These are phyloP conservation scores for Alternaria hordeiaustralica DNA, from an alignment of 2,329 filamentous ascomycete genomes.

Conservation along the genomic window DNA sequence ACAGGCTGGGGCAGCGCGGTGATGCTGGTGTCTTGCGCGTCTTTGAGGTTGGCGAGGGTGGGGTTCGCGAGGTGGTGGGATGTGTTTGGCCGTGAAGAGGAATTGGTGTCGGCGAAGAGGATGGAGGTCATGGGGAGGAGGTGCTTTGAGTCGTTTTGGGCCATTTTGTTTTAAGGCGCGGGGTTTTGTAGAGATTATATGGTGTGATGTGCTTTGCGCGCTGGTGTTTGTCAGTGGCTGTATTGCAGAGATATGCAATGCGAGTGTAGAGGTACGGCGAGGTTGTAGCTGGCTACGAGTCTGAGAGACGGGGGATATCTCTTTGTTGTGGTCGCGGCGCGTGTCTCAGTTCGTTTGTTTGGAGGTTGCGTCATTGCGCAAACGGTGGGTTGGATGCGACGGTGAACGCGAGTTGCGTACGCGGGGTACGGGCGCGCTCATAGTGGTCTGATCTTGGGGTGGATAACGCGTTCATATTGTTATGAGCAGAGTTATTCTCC, in stretches of 20 bases:
- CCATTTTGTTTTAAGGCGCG: background rate
- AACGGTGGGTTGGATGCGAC: background rate
- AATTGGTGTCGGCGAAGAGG: conserved; percentile 5
- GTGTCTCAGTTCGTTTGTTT: background rate
- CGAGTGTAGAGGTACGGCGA: background rate
- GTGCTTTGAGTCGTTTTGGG: conserved; percentile 12
- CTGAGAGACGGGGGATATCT: rapidly evolving
- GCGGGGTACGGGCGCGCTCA: background rate
- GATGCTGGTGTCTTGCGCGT: conserved; percentile 12
- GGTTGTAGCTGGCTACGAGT: background rate
- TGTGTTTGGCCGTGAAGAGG: background rate
- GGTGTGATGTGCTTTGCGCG: background rate
- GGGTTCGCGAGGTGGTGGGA: background rate
- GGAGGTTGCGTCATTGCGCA: background rate
- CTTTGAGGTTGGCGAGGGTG: conserved; percentile 11
- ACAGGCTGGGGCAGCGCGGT: conserved; percentile 16
- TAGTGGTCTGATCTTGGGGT: background rate
- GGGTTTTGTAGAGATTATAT: rapidly evolving
- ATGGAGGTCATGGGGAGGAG: conserved; percentile 15
- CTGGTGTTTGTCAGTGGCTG: background rate
- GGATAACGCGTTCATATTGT: background rate
- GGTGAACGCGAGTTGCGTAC: background rate
- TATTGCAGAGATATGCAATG: background rate
- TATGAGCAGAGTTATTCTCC: background rate
- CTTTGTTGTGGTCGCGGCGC: background rate